Evolutionary conservation across 306 rosid species (phyloP).

Genomic region (Cucurbita moschata): DNA sequence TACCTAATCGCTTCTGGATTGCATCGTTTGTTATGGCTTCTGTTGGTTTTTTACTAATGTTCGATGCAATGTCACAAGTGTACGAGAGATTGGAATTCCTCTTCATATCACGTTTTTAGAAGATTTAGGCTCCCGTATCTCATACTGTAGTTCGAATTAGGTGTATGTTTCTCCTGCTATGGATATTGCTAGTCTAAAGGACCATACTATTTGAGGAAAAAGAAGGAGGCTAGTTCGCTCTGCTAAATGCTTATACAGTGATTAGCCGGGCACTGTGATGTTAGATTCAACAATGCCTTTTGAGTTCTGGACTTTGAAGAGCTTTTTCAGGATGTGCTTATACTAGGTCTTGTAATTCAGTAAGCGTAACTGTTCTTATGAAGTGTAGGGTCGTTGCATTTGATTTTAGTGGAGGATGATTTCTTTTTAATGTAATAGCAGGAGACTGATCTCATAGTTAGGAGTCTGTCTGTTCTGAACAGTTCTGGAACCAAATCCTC

Average conservation of each 20-base stretch:
- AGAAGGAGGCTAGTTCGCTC: background rate
- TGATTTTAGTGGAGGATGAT: background rate
- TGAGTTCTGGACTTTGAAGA: constrained; percentile 1
- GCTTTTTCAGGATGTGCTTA: background rate
- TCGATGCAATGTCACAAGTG: background rate
- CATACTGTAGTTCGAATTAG: background rate
- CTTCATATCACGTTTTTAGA: background rate
- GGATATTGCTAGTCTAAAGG: background rate
- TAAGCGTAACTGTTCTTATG: background rate
- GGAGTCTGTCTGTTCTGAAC: background rate
- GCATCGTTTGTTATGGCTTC: background rate
- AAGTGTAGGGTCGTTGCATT: background rate
- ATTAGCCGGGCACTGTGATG: background rate
- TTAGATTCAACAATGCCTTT: background rate
- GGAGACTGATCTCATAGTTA: background rate
- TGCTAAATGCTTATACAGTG: background rate
- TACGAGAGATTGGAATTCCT: background rate
- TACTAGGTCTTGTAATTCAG: background rate
- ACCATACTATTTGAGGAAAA: background rate
- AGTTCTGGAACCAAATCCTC: background rate
- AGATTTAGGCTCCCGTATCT: background rate
- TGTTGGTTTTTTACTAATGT: background rate
- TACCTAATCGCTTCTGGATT: background rate
- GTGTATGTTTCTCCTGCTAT: background rate
- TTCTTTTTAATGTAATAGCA: background rate